Evolutionary conservation across 768 basidiomycete species (phyloP).

Genomic region (Tremella yokohamensis): DNA sequence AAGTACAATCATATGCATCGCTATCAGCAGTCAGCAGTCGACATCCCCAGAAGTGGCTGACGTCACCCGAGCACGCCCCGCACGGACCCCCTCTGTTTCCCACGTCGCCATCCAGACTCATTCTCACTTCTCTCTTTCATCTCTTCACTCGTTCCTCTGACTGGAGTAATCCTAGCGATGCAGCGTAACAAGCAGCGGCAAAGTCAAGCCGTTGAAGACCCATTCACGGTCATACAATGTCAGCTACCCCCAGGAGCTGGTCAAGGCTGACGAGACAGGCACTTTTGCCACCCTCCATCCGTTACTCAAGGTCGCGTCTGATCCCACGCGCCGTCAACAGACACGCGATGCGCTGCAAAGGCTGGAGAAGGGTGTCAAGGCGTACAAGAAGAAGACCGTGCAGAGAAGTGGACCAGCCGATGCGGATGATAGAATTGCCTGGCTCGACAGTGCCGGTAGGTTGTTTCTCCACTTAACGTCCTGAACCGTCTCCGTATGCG

Average conservation of each 20-base stretch:
- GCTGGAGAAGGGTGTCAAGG: not conserved
- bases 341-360: not conserved
- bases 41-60: not conserved
- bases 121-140: not conserved
- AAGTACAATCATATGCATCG: not conserved
- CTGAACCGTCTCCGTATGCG: no score
- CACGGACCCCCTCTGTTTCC: conserved; percentile 1
- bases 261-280: not conserved
- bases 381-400: conserved; percentile 5
- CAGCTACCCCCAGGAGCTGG: not conserved
- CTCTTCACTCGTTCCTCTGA: not conserved
- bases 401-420: not conserved
- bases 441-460: not conserved
- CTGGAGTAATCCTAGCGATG: no score
- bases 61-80: not conserved
- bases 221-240: not conserved
- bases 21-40: not conserved
- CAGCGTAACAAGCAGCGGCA: no score
- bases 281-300: not conserved
- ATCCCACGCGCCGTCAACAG: no score
- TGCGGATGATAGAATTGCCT: not conserved
- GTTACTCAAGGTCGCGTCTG: not conserved
- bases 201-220: no score
- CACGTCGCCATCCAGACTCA: not conserved
- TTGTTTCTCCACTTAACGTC: no score